Base-by-base conservation (phyloP, 176 grass and related monocot species). In the Lolium rigidum region DNA sequence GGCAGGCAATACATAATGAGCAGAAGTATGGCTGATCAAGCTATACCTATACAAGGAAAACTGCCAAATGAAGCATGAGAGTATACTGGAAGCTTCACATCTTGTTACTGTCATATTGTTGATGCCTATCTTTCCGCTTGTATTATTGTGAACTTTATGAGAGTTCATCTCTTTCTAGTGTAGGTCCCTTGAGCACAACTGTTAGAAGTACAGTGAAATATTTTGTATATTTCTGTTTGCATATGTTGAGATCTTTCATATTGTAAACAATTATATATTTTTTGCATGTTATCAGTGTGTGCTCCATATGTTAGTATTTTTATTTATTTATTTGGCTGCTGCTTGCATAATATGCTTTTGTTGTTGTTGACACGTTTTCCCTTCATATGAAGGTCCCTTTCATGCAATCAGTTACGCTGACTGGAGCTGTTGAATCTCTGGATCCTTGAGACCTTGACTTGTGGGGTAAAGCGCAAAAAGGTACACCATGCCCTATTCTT, bases 361-460 rank as follows among this genome's bases (percentile, higher is more conserved):
- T 73, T 75, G 59, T 81, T 78, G 62, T 24, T 50, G 43, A 43
- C 24, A 43, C 1, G 48, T 86, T 57, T 81, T 75, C 13, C 6
- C 51, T 84, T 82, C 1, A 17, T 83, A 43, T 41, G 20, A 86
- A 5, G 16, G 68, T 77, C 76, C 60, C 41, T 91, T 81, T 70
- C 81, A 70, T 76, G 85, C 26, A 62, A 75, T 76, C 70, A 88
- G 10, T 87, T 8, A 63, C 46, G 52, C 46, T 80, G 60, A 52
- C 60, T 18, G 43, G 41, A 31, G 31, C n/a, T 28, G 8, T 14
- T 44, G 85, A 76, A 74, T 81, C 61, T 81, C 47, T 56, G 44
- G 61, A 91, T 91, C 28, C 77, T 81, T 15, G 26, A 66, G 5
- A 17, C 63, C 14, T 66, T 76, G 68, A 84, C 50, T 77, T 81